A percentile compares a stretch with the other conserved stretches of the same genome.
These are phyloP conservation scores for Fraxinus excelsior DNA, from an alignment of 257 asterid species.

Conservation along the genomic window DNA sequence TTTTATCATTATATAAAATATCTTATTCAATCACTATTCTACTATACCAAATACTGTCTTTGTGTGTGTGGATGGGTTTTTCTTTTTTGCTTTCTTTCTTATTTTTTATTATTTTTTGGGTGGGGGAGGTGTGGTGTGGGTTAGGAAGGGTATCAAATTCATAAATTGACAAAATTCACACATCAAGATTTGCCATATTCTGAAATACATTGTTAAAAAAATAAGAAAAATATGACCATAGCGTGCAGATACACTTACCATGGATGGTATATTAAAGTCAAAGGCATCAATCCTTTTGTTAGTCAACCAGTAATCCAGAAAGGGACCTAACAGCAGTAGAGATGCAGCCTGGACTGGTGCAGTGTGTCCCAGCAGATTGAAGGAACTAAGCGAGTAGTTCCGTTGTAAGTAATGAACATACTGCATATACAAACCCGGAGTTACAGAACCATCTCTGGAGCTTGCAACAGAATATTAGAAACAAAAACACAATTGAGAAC, in stretches of 20 bases:
- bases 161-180: not conserved
- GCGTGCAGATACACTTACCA: slow-evolving; percentile 34
- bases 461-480: slow-evolving; percentile 17
- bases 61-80: no score
- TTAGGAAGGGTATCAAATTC: not conserved
- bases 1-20: no score
- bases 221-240: slow-evolving; percentile 6
- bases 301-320: slow-evolving; percentile 57
- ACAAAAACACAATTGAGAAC: not conserved
- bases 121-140: no score
- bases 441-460: not conserved
- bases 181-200: not conserved
- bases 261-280: slow-evolving; percentile 34
- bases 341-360: slow-evolving; percentile 71
- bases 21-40: no score
- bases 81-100: not conserved
- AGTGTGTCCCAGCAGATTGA: slow-evolving; percentile 88
- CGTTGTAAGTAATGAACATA: slow-evolving; percentile 85
- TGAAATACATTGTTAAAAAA: not conserved
- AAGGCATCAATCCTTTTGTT: slow-evolving; percentile 47
- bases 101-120: not conserved
- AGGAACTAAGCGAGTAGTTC: slow-evolving; percentile 80
- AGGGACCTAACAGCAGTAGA: slow-evolving; percentile 47
- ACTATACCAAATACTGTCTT: no score
- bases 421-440: slow-evolving; percentile 44